These are phyloP conservation scores for Alloascoidea africana DNA, from an alignment of 805 yeast species.

Conservation along the genomic window DNA sequence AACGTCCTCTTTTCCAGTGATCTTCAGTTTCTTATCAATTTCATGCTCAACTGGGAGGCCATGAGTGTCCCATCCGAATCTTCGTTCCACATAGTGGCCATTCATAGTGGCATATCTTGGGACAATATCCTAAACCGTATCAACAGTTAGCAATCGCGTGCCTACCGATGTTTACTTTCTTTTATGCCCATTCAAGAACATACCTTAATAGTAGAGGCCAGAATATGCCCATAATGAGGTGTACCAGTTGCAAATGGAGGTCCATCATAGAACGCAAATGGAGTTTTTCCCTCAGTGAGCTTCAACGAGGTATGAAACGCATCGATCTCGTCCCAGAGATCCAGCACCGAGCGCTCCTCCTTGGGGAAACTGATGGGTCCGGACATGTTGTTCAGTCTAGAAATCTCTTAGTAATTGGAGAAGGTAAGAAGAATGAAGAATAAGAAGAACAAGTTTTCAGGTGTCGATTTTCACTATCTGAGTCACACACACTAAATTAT, in stretches of 20 bases:
- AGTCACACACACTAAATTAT: slow-evolving; percentile 3
- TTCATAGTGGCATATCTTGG: slow-evolving; percentile 98
- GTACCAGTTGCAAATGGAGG: slow-evolving; percentile 99
- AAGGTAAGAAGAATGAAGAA: slow-evolving; percentile 5
- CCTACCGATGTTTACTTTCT: too few species aligned
- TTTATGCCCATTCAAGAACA: too few species aligned
- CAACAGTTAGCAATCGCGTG: too few species aligned
- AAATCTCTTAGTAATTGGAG: too few species aligned
- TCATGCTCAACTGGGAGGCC: slow-evolving; percentile 98
- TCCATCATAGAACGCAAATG: slow-evolving; percentile 92
- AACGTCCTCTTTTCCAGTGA: slow-evolving; percentile 88
- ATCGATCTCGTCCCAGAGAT: slow-evolving; percentile 77
- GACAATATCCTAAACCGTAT: slow-evolving; percentile 67
- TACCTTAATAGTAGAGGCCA: slow-evolving; percentile 83
- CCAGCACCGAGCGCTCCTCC: slow-evolving; percentile 75
- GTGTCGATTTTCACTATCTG: not conserved
- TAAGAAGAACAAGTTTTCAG: slow-evolving; percentile 4
- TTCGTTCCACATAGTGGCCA: slow-evolving; percentile 89
- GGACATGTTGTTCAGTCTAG: not conserved
- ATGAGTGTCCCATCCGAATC: slow-evolving; percentile 99
- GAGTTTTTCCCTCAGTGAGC: slow-evolving; percentile 71
- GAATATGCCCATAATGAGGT: slow-evolving; percentile 96
- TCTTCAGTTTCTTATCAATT: slow-evolving; percentile 92
- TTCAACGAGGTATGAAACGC: slow-evolving; percentile 87
- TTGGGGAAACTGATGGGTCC: slow-evolving; percentile 44